Evolutionary conservation across 163 green algal species (phyloP).

Genomic region (Scenedesmus sp.): DNA sequence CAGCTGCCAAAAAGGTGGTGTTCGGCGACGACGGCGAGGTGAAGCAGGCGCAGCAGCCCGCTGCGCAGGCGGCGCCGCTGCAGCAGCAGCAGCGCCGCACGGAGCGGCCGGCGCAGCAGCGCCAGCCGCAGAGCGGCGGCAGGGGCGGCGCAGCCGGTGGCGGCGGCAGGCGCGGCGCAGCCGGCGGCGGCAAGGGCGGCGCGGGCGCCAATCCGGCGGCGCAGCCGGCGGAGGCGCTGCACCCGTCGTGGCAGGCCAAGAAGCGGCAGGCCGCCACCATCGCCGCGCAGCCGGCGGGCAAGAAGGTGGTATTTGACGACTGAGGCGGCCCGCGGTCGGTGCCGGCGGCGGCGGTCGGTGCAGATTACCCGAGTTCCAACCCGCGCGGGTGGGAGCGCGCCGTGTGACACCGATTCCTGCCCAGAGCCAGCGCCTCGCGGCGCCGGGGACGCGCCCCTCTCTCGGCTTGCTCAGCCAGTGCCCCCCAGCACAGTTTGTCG

Average conservation of each 20-base stretch:
- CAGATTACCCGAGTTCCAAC: too few relatives aligned
- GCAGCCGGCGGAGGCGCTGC: slow-evolving; percentile 44
- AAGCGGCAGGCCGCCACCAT: slow-evolving; percentile 38
- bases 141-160: neutral
- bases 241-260: slow-evolving; percentile 71
- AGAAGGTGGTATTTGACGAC: slow-evolving; percentile 57
- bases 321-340: too few relatives aligned
- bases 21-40: slow-evolving; percentile 52
- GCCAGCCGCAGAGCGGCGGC: neutral
- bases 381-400: too few relatives aligned
- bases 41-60: neutral
- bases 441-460: too few relatives aligned
- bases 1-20: slow-evolving; percentile 53
- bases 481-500: too few relatives aligned
- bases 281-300: slow-evolving; percentile 30
- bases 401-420: too few relatives aligned
- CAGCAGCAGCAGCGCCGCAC: neutral
- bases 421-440: too few relatives aligned
- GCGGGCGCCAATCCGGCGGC: too few relatives aligned
- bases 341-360: too few relatives aligned
- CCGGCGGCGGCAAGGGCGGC: too few relatives aligned
- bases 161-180: neutral
- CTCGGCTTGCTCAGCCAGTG: too few relatives aligned
- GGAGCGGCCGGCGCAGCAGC: slow-evolving; percentile 6
- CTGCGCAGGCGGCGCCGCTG: neutral